These are phyloP conservation scores for Yamadazyma akitaensis DNA, from an alignment of 805 yeast genomes.

Conservation along the genomic window DNA sequence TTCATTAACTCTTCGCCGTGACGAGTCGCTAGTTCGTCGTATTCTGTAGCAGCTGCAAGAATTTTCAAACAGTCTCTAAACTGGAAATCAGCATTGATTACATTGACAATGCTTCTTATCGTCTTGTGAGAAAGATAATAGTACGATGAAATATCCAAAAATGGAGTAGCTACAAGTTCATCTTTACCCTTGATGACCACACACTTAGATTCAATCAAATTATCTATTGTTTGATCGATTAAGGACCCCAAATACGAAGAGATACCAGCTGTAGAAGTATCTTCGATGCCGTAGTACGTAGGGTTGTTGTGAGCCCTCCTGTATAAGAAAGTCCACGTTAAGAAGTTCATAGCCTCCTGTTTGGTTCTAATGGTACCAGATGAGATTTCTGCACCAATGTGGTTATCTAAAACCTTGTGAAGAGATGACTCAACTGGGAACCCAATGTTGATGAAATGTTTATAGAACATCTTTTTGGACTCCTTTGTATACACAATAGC, in stretches of 20 bases:
- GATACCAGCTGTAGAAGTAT: constrained; percentile 52
- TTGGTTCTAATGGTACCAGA: constrained; percentile 62
- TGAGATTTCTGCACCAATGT: constrained; percentile 76
- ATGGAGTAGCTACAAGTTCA: constrained; percentile 67
- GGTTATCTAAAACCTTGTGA: constrained; percentile 74
- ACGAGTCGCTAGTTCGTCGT: constrained; percentile 83
- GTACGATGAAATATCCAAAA: constrained; percentile 79
- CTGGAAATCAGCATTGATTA: constrained; percentile 43
- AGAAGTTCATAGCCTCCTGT: constrained; percentile 70
- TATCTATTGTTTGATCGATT: constrained; percentile 65
- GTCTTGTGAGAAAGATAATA: constrained; percentile 92
- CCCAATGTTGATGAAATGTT: constrained; percentile 73
- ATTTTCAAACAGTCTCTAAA: constrained; percentile 64
- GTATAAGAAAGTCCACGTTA: constrained; percentile 74
- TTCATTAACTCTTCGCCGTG: constrained; percentile 90
- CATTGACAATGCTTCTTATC: constrained; percentile 61
- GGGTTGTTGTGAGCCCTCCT: constrained; percentile 77
- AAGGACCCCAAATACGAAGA: constrained; percentile 56
- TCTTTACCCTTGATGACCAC: constrained; percentile 47
- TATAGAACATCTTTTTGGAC: constrained; percentile 69
- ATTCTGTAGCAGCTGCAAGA: constrained; percentile 67
- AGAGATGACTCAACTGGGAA: constrained; percentile 81
- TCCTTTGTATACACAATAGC: constrained; percentile 77
- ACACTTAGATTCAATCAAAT: constrained; percentile 72
- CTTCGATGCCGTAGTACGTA: constrained; percentile 71